phyloP scores from a whole-genome alignment of 345 rosid species.

The Arabidopsis suecica region DNA sequence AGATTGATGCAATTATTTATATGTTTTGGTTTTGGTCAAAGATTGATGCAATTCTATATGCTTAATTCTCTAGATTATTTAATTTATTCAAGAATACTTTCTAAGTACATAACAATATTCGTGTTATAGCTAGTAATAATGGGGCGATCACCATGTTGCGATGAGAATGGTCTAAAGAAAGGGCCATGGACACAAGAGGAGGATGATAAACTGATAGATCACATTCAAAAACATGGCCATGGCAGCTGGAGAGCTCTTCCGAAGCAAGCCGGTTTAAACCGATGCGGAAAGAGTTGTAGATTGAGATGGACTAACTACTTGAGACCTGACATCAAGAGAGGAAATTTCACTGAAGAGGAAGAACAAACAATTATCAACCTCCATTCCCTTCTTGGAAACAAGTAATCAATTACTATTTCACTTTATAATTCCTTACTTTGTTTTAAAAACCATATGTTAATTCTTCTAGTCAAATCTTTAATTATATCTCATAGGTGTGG shows the following conservation, averaged over 20 bases:
- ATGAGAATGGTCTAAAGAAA: conserved; percentile 64
- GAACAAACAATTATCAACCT: conserved; percentile 71
- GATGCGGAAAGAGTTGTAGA: conserved; percentile 89
- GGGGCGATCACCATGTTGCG: conserved; percentile 53
- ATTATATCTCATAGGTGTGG: neutral
- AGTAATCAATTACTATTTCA: conserved; percentile 47
- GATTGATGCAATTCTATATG: conserved; percentile 11
- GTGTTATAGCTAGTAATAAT: conserved; percentile 32
- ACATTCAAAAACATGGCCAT: conserved; percentile 64
- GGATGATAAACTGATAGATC: conserved; percentile 58
- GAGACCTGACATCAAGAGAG: conserved; percentile 81
- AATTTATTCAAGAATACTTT: neutral
- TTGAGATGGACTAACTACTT: conserved; percentile 82
- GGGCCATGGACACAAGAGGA: conserved; percentile 89
- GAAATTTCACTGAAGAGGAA: conserved; percentile 74
- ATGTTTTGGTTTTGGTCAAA: too few relatives aligned
- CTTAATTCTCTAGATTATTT: neutral
- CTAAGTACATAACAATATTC: conserved; percentile 4
- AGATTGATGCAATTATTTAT: too few relatives aligned
- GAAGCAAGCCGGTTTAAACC: conserved; percentile 67
- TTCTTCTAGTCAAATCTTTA: neutral
- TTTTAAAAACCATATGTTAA: neutral
- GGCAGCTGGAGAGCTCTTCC: conserved; percentile 90
- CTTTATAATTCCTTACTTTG: conserved; percentile 5
- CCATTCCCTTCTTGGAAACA: conserved; percentile 75